These are phyloP conservation scores for Filobasidium wieringae DNA, from an alignment of 768 basidiomycete genomes.

Conservation along the genomic window DNA sequence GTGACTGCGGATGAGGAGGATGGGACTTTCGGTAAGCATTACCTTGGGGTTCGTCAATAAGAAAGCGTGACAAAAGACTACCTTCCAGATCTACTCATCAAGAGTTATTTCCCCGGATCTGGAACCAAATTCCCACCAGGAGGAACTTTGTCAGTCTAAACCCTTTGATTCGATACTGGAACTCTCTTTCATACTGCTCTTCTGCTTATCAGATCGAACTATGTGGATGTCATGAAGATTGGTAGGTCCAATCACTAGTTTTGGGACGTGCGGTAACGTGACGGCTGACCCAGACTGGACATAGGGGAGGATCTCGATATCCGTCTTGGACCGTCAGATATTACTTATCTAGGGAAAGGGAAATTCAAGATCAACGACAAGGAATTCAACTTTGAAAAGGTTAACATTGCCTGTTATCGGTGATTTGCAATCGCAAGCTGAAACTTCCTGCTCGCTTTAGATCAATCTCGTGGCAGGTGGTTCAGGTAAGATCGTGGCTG, in stretches of 20 bases:
- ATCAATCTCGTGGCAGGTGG: conserved; percentile 10
- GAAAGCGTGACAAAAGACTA: background rate
- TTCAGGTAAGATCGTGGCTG: conserved; percentile 11
- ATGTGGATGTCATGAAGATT: conserved; percentile 7
- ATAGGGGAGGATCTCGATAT: conserved; percentile 14
- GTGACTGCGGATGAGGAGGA: conserved; percentile 10
- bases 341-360: conserved; percentile 8
- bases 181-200: no score
- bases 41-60: background rate
- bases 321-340: conserved; percentile 4
- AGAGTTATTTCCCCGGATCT: conserved; percentile 11
- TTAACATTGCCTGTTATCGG: background rate
- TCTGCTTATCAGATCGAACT: background rate
- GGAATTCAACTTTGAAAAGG: conserved; percentile 8
- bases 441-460: background rate
- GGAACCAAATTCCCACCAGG: conserved; percentile 5
- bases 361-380: conserved; percentile 11
- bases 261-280: background rate
- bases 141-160: conserved; percentile 2
- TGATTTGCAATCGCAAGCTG: background rate
- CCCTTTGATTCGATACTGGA: background rate
- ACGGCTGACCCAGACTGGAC: background rate
- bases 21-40: conserved; percentile 10
- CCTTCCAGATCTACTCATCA: conserved; percentile 10
- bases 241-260: background rate